These are phyloP conservation scores for Tephrocybe sp. DNA, from an alignment of 768 basidiomycete species.

Conservation along the genomic window DNA sequence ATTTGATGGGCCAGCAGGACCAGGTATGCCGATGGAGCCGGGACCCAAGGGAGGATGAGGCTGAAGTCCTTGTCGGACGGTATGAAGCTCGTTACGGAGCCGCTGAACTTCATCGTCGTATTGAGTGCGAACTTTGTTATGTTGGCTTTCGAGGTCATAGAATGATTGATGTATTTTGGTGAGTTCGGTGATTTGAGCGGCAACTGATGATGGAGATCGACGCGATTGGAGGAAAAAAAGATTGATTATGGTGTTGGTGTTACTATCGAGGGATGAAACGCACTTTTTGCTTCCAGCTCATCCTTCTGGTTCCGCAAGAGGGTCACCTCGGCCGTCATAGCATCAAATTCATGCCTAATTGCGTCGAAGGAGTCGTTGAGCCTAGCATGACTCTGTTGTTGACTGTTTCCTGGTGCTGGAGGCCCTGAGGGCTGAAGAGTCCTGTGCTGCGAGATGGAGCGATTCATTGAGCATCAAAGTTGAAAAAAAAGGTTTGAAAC, in stretches of 20 bases:
- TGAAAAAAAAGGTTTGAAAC: slow-evolving; percentile 11
- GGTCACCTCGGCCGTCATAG: slow-evolving; percentile 63
- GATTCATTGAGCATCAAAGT: slow-evolving; percentile 18
- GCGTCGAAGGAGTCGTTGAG: slow-evolving; percentile 78
- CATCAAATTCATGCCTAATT: slow-evolving; percentile 84
- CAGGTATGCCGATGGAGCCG: slow-evolving; percentile 15
- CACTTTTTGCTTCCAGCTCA: slow-evolving; percentile 88
- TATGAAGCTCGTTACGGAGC: slow-evolving; percentile 13
- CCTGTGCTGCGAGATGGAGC: slow-evolving; percentile 41
- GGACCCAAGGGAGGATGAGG: slow-evolving; percentile 21
- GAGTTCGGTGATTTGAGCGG: slow-evolving; percentile 12
- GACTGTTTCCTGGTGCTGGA: slow-evolving; percentile 39
- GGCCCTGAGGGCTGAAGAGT: slow-evolving; percentile 53
- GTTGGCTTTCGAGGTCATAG: slow-evolving; percentile 17
- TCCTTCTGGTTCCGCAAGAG: slow-evolving; percentile 75
- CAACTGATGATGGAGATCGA: slow-evolving; percentile 10
- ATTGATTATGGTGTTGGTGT: background rate
- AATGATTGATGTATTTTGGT: slow-evolving; percentile 18
- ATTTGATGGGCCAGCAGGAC: slow-evolving; percentile 17
- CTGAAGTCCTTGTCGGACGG: slow-evolving; percentile 20
- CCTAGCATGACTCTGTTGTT: slow-evolving; percentile 39
- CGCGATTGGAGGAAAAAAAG: background rate
- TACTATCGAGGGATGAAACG: slow-evolving; percentile 22
- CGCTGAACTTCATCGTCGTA: slow-evolving; percentile 18
- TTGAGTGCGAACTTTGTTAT: slow-evolving; percentile 17